phyloP scores from a whole-genome alignment of 2,329 filamentous ascomycete genomes.

The Chaetomiaceae sp. region DNA sequence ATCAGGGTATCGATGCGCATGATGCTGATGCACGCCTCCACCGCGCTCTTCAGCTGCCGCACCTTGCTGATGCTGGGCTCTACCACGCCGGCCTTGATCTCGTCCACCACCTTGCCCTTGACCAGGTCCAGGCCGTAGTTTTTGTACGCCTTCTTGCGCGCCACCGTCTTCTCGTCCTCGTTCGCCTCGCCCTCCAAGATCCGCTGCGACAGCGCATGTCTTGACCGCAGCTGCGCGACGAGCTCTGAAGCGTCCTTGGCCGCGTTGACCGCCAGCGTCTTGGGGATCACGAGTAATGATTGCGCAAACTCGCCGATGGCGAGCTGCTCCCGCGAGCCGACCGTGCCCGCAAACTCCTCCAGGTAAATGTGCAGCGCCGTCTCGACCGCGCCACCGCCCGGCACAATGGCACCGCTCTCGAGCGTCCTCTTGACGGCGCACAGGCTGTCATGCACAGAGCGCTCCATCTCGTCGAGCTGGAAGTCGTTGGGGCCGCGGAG shows the following conservation, averaged over 20 bases:
- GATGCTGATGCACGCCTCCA: constrained; percentile 97
- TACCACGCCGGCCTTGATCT: constrained; percentile 89
- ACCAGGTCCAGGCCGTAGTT: constrained; percentile 94
- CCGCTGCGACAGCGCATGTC: constrained; percentile 90
- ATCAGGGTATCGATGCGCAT: constrained; percentile 99
- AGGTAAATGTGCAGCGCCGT: constrained; percentile 99
- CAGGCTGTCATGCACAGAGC: constrained; percentile 93
- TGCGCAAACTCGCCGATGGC: constrained; percentile 97
- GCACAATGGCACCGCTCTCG: constrained; percentile 94
- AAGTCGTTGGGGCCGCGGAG: constrained; percentile 94
- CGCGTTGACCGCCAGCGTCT: constrained; percentile 93
- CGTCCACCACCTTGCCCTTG: constrained; percentile 86
- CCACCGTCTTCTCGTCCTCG: constrained; percentile 83
- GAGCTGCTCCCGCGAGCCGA: constrained; percentile 93
- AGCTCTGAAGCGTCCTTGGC: constrained; percentile 95
- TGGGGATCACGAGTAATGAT: constrained; percentile 88
- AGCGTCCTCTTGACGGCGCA: constrained; percentile 96
- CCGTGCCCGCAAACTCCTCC: constrained; percentile 96
- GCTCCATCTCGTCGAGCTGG: constrained; percentile 98
- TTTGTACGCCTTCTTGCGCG: constrained; percentile 95
- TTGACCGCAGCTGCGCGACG: constrained; percentile 87
- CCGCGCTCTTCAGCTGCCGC: constrained; percentile 94
- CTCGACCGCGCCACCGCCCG: constrained; percentile 93
- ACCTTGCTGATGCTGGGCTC: constrained; percentile 99
- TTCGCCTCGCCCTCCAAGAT: constrained; percentile 78